Percentiles rank a stretch among this genome's conserved stretches.
phyloP scores from a whole-genome alignment of 129 eudicot species.

The Flaveria bidentis region DNA sequence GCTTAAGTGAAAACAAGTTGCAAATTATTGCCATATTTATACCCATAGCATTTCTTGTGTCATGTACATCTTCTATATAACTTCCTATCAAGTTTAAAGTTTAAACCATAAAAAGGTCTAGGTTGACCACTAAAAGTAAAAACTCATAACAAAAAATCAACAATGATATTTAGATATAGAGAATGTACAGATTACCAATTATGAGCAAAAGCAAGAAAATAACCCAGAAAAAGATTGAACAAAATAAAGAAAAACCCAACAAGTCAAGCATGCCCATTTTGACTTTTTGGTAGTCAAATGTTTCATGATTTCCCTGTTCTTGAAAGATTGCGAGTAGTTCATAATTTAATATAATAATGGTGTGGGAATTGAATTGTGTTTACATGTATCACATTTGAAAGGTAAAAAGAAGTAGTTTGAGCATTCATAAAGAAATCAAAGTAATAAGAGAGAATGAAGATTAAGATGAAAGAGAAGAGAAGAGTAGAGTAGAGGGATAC shows the following conservation, averaged over 20 bases:
- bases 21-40: neutral
- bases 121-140: neutral
- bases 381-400: neutral
- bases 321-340: too few species aligned
- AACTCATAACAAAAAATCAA: constrained; percentile 17
- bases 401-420: constrained; percentile 4
- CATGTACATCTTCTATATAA: neutral
- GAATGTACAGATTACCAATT: constrained; percentile 24
- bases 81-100: neutral
- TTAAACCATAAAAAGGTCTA: constrained; percentile 1
- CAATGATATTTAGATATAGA: neutral
- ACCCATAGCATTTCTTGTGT: neutral
- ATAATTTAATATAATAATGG: too few species aligned
- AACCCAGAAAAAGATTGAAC: constrained; percentile 15
- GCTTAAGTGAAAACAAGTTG: neutral
- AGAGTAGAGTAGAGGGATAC: constrained; percentile 28
- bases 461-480: neutral
- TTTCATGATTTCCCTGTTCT: neutral
- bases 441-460: constrained; percentile 7
- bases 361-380: neutral
- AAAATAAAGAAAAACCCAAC: constrained; percentile 6
- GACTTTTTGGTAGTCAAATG: neutral
- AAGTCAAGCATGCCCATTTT: constrained; percentile 16
- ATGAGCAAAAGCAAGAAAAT: constrained; percentile 34
- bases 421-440: constrained; percentile 12